Percentiles rank a stretch among this genome's conserved stretches.
These are phyloP conservation scores for Xylaria sp. DNA, from an alignment of 2,329 filamentous ascomycete species.

Conservation along the genomic window DNA sequence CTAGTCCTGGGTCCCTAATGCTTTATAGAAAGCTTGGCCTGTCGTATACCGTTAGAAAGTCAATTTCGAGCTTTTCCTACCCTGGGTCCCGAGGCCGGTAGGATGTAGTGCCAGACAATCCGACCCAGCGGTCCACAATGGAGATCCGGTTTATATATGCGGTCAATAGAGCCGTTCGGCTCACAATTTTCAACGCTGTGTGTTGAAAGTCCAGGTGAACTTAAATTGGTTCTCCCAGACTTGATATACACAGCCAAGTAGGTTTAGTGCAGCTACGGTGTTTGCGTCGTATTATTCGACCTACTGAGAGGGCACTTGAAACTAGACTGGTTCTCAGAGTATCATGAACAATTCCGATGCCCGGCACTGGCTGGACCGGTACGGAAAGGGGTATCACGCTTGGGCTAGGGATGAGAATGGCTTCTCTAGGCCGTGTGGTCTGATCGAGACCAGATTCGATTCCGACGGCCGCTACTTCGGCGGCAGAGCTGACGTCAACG, in stretches of 20 bases:
- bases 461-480: conserved; percentile 42
- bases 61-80: conserved; percentile 15
- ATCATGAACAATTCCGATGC: conserved; percentile 22
- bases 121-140: background rate
- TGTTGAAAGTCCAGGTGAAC: background rate
- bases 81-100: conserved; percentile 13
- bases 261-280: background rate
- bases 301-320: background rate
- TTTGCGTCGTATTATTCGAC: background rate
- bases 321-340: background rate
- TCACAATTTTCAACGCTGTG: background rate
- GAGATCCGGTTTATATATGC: conserved; percentile 7
- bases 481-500: conserved; percentile 43
- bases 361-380: conserved; percentile 37
- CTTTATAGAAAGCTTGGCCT: background rate
- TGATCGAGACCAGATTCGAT: conserved; percentile 45
- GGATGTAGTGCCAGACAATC: background rate
- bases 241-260: background rate
- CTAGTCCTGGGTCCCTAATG: conserved; percentile 6
- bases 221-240: background rate
- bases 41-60: background rate
- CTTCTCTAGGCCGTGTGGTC: conserved; percentile 33
- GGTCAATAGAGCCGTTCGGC: background rate
- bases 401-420: conserved; percentile 17
- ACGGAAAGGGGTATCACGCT: conserved; percentile 37